Percentiles rank a stretch among this genome's conserved stretches.
Conservation (phyloP, 768 basidiomycete genomes). For the Rhodosporidiobolus sp. region DNA sequence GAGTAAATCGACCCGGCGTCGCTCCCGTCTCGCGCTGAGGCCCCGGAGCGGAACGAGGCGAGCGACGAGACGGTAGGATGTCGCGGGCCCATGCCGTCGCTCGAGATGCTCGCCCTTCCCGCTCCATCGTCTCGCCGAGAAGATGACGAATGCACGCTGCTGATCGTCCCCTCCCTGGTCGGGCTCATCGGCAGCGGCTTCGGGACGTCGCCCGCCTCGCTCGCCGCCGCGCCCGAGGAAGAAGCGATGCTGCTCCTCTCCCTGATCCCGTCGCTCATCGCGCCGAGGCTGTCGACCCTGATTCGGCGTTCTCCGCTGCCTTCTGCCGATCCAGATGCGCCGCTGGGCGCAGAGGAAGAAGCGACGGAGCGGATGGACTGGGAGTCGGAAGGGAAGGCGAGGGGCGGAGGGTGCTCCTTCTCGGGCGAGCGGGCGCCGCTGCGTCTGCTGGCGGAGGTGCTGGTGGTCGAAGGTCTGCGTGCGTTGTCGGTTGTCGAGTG, state of each 20-base stretch:
- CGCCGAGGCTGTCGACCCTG: constrained; percentile 24
- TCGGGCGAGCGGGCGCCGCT: not conserved
- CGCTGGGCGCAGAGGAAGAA: constrained; percentile 50
- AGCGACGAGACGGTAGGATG: constrained; percentile 16
- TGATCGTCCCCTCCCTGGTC: not conserved
- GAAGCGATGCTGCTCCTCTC: constrained; percentile 20
- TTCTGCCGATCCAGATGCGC: not conserved
- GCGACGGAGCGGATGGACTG: constrained; percentile 29
- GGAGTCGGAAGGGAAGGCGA: constrained; percentile 3
- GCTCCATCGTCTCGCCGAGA: not conserved
- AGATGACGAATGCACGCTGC: too few species aligned
- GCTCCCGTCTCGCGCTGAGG: too few species aligned
- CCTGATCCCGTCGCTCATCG: not conserved
- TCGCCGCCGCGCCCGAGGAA: not conserved
- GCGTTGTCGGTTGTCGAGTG: too few species aligned
- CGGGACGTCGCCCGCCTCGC: constrained; percentile 5
- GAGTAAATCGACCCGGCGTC: constrained; percentile 2
- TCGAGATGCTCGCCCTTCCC: not conserved
- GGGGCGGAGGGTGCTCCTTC: not conserved
- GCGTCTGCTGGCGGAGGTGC: not conserved
- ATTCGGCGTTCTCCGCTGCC: constrained; percentile 6
- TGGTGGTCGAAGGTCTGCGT: not conserved
- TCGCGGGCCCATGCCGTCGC: not conserved
- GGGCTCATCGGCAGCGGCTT: constrained; percentile 27
- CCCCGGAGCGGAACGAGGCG: constrained; percentile 15